Conservation (phyloP, 768 basidiomycete species). For the Nidularia pulvinata region DNA sequence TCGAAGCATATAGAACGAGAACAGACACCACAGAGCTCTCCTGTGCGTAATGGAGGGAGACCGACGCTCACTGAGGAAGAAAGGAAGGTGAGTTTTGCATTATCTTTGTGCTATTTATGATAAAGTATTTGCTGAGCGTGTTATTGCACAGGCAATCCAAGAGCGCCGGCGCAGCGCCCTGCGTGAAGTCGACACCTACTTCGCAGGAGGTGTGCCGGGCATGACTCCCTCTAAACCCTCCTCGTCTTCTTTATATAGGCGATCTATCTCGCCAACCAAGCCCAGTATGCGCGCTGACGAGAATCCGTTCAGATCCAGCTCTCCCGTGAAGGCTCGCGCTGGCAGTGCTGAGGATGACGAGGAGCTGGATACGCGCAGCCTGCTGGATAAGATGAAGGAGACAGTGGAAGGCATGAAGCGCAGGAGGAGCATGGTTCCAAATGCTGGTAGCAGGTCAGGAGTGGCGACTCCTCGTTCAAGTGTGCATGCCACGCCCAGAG, state of each 20-base stretch:
- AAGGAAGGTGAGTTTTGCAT: constrained; percentile 27
- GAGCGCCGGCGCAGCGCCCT: constrained; percentile 64
- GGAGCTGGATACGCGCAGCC: constrained; percentile 35
- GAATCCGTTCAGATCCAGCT: constrained; percentile 9
- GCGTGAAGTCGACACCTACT: constrained; percentile 45
- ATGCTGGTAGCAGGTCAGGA: constrained; percentile 1
- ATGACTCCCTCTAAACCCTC: constrained; percentile 31
- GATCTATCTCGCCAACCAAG: constrained; percentile 1
- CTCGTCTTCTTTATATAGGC: background rate
- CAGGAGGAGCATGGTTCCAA: constrained; percentile 31
- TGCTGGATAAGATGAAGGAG: constrained; percentile 49
- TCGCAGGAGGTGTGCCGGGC: constrained; percentile 53
- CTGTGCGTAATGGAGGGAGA: constrained; percentile 15
- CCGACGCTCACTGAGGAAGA: constrained; percentile 41
- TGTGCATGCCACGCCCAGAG: background rate
- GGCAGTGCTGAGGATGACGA: constrained; percentile 11
- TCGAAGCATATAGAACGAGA: background rate
- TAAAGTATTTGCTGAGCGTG: background rate
- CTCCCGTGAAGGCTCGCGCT: background rate
- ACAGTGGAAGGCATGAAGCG: constrained; percentile 47
- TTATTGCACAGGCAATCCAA: constrained; percentile 46
- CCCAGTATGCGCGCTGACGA: background rate
- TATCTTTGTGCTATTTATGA: background rate
- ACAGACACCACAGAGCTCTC: constrained; percentile 3
- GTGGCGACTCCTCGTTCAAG: background rate